Conservation (phyloP, 1,284 basidiomycete genomes). For the Ceratobasidium sp. region DNA sequence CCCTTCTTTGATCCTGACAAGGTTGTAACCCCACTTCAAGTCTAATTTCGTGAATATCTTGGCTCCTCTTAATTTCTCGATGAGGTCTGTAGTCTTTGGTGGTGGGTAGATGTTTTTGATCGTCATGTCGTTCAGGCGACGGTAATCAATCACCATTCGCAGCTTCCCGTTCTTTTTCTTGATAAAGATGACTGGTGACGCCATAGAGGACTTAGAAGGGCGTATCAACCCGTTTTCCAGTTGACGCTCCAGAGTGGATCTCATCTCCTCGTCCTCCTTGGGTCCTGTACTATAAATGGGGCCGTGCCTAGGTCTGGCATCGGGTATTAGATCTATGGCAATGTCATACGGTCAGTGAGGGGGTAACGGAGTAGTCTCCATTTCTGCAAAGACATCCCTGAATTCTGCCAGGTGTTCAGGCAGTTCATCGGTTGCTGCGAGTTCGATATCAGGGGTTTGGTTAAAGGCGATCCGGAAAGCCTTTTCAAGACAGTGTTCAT, state of each 20-base stretch:
- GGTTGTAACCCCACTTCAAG: conserved; percentile 42
- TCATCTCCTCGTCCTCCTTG: conserved; percentile 1
- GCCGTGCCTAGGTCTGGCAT: background rate
- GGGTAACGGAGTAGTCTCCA: conserved; percentile 31
- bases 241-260: conserved; percentile 24
- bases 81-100: conserved; percentile 46
- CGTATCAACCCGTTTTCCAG: conserved; percentile 48
- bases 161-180: conserved; percentile 57
- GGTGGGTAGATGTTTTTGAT: conserved; percentile 18
- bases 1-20: conserved; percentile 35
- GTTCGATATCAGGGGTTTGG: background rate
- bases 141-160: conserved; percentile 57
- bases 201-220: conserved; percentile 51
- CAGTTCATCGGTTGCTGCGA: background rate
- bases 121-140: conserved; percentile 48
- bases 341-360: conserved; percentile 44
- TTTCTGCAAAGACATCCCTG: conserved; percentile 41
- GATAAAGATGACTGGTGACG: conserved; percentile 58
- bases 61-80: conserved; percentile 44
- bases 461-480: too few species aligned
- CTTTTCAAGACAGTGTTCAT: too few species aligned
- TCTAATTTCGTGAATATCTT: conserved; percentile 32
- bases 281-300: conserved; percentile 3
- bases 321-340: conserved; percentile 37
- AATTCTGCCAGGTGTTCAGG: conserved; percentile 36